Evolutionary conservation across 768 basidiomycete species (phyloP), one percentile per base, ranked within the genome.

Genomic region (Russula sp.): DNA sequence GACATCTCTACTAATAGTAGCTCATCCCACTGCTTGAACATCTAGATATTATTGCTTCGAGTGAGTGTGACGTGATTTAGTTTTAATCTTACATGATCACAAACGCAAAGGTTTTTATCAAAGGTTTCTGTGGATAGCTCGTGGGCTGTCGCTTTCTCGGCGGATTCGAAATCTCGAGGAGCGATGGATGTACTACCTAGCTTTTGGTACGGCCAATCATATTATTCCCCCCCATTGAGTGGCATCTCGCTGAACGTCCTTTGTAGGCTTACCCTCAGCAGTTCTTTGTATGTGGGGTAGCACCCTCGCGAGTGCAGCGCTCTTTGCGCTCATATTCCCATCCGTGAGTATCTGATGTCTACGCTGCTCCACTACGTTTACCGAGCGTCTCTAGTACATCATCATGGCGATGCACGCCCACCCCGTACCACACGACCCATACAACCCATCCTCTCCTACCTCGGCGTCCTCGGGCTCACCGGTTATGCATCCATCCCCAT

Each of bases 11-110:
- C n/a, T n/a, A n/a, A n/a, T n/a, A n/a, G 30, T 30, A 28, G 22
- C 26, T 38, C 14, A 56, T 65, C 61, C 54, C 40, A 55, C 58
- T 34, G 30, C 5, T 13, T 6, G 36, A 16, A 20, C 22, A 30
- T 62, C 24, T 69, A 92, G 91, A 53, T 94, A 92, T 74, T 94
- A 94, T 75, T 92, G 88, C 75, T 94, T 94, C 70, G 92, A 94
- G 91, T 93, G 72, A 76, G 81, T 59, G 26, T 26, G 36, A 28
- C 20, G 63, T 48, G 36, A 13, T 4, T 8, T 5, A 8, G 69
- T 36, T 38, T 24, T 36, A 38, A 22, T n/a, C 61, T 11, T 38
- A 52, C 60, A 20, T 63, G 30, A 60, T 54, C 61, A 58, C 56
- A 48, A 42, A 57, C 34, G 9, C 54, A 22, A 20, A 28, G 5